Evolutionary conservation across 2,329 filamentous ascomycete genomes (phyloP).

Genomic region (Colletotrichum sp.): DNA sequence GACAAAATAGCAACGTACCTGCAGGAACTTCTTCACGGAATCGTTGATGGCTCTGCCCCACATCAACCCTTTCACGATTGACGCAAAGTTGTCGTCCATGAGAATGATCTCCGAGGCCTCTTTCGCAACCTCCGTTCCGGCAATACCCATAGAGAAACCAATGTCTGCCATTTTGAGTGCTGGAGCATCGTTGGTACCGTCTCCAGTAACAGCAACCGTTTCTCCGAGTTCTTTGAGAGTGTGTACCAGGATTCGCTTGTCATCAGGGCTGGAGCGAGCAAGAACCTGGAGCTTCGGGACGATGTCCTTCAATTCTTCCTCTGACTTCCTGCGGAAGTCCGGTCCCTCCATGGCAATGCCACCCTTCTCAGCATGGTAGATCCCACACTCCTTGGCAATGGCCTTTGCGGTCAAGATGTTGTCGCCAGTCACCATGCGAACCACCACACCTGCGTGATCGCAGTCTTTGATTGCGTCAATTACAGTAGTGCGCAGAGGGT

Average conservation of each 20-base stretch:
- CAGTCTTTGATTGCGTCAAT: constrained; percentile 66
- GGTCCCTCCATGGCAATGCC: constrained; percentile 58
- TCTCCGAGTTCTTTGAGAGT: constrained; percentile 69
- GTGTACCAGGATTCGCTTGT: constrained; percentile 70
- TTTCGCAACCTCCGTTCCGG: constrained; percentile 69
- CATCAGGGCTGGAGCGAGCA: constrained; percentile 72
- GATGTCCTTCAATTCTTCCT: constrained; percentile 52
- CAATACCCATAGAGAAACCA: constrained; percentile 72
- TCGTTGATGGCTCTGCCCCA: constrained; percentile 70
- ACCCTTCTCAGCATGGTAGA: constrained; percentile 41
- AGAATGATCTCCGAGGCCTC: constrained; percentile 67
- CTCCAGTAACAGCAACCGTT: constrained; percentile 70
- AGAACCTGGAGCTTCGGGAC: constrained; percentile 71
- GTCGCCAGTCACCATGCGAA: constrained; percentile 66
- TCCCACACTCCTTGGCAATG: constrained; percentile 47
- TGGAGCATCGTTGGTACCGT: constrained; percentile 71
- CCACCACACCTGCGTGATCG: constrained; percentile 68
- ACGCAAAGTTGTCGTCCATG: constrained; percentile 68
- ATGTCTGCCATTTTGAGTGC: constrained; percentile 71
- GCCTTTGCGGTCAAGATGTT: constrained; percentile 50
- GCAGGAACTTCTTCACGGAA: constrained; percentile 68
- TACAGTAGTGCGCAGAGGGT: constrained; percentile 69
- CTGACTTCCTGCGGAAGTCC: constrained; percentile 62
- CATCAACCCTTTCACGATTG: constrained; percentile 66
- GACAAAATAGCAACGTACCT: constrained; percentile 37